Evolutionary conservation across 1,284 basidiomycete species (phyloP).

Genomic region (Cutaneotrichosporon cutaneum): DNA sequence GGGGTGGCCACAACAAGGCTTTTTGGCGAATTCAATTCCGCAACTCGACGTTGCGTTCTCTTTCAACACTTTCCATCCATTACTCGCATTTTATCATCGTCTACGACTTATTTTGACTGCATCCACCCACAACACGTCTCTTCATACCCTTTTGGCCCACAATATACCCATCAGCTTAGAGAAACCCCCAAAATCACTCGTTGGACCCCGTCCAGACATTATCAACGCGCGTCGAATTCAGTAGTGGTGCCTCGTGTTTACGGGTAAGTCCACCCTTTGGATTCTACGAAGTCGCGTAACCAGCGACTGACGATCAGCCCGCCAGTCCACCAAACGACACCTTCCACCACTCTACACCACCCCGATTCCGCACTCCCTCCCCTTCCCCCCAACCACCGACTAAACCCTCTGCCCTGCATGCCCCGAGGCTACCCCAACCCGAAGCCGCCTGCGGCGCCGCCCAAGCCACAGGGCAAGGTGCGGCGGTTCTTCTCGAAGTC

Average conservation of each 20-base stretch:
- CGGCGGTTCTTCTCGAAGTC: constrained; percentile 23
- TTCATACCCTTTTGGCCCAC: neutral
- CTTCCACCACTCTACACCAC: neutral
- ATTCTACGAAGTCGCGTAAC: neutral
- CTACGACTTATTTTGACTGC: neutral
- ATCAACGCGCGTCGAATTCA: neutral
- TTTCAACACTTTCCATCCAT: neutral
- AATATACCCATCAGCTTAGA: neutral
- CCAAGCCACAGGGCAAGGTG: constrained; percentile 14
- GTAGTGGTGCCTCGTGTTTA: neutral
- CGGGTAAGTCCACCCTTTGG: neutral
- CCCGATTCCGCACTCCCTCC: neutral
- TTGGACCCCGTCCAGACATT: no score
- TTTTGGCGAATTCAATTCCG: no score
- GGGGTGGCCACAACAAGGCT: no score
- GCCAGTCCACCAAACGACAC: neutral
- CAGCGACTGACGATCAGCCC: neutral
- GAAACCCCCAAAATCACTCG: neutral
- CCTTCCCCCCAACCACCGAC: neutral
- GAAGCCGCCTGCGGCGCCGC: neutral
- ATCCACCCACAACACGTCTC: neutral
- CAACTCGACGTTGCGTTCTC: no score
- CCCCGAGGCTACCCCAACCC: constrained; percentile 11
- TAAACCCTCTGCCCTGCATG: constrained; percentile 5
- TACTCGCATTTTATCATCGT: constrained; percentile 4